phyloP scores from a whole-genome alignment of 192 early-diverging fungal species.

The Jimgerdemannia lactiflua region DNA sequence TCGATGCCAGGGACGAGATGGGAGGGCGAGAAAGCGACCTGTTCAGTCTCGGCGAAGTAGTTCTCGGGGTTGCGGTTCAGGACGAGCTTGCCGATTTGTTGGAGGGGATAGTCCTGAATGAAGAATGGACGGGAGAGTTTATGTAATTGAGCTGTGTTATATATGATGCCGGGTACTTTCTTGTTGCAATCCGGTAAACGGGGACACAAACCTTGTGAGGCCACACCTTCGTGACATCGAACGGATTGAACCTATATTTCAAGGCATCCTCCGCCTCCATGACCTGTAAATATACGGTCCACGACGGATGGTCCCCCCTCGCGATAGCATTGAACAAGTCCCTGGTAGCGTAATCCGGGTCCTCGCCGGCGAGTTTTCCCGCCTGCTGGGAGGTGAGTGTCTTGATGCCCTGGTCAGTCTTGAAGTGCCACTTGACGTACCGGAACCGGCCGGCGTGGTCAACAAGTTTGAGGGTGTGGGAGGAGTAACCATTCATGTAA shows the following conservation, averaged over 20 bases:
- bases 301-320: slow-evolving; percentile 64
- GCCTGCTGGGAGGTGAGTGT: slow-evolving; percentile 65
- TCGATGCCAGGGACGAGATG: slow-evolving; percentile 81
- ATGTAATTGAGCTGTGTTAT: background rate
- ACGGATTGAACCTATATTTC: slow-evolving; percentile 70
- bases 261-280: slow-evolving; percentile 70
- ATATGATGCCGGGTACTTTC: background rate
- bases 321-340: slow-evolving; percentile 77
- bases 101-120: slow-evolving; percentile 61
- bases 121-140: background rate
- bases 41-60: slow-evolving; percentile 86
- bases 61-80: slow-evolving; percentile 82
- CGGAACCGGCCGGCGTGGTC: slow-evolving; percentile 60
- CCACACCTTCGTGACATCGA: slow-evolving; percentile 86
- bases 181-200: too few relatives aligned
- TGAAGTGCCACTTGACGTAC: slow-evolving; percentile 89
- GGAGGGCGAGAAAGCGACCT: slow-evolving; percentile 76
- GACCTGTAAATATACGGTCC: slow-evolving; percentile 72
- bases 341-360: slow-evolving; percentile 75
- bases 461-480: slow-evolving; percentile 76
- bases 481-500: slow-evolving; percentile 81
- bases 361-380: slow-evolving; percentile 44
- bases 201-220: slow-evolving; percentile 53
- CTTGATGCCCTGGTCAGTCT: slow-evolving; percentile 77
- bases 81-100: slow-evolving; percentile 72